Evolutionary conservation across 441 rosid species (phyloP).

Genomic region (Corymbia calophylla): DNA sequence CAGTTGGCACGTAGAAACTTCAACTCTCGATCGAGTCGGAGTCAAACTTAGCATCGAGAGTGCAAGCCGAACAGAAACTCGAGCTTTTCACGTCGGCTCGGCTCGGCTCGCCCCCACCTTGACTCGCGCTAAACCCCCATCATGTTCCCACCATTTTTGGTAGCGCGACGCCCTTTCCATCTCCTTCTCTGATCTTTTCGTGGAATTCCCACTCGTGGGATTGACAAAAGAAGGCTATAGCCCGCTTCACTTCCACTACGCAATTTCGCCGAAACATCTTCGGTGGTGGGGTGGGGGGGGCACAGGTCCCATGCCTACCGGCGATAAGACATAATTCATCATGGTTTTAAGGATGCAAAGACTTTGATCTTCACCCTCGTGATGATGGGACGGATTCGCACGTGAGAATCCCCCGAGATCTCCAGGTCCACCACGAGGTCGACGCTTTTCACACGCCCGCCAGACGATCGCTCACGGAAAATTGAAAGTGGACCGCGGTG

Average conservation of each 20-base stretch:
- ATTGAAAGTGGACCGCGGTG: background rate
- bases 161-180: background rate
- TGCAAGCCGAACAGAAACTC: rapidly evolving
- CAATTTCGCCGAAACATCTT: background rate
- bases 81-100: background rate
- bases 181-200: background rate
- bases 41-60: background rate
- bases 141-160: background rate
- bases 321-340: background rate
- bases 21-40: background rate
- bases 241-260: background rate
- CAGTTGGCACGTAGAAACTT: rapidly evolving
- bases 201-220: background rate
- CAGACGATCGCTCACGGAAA: background rate
- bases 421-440: background rate
- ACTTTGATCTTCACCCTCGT: background rate
- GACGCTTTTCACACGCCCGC: background rate
- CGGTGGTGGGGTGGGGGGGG: background rate
- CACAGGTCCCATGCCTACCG: background rate
- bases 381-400: background rate
- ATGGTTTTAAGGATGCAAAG: too few relatives aligned
- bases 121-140: background rate
- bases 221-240: background rate
- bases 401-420: background rate
- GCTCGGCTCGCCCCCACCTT: background rate